Evolutionary conservation across 306 rosid genomes (phyloP), one percentile per base, ranked within the genome.

Genomic region (Castanea crenata): DNA sequence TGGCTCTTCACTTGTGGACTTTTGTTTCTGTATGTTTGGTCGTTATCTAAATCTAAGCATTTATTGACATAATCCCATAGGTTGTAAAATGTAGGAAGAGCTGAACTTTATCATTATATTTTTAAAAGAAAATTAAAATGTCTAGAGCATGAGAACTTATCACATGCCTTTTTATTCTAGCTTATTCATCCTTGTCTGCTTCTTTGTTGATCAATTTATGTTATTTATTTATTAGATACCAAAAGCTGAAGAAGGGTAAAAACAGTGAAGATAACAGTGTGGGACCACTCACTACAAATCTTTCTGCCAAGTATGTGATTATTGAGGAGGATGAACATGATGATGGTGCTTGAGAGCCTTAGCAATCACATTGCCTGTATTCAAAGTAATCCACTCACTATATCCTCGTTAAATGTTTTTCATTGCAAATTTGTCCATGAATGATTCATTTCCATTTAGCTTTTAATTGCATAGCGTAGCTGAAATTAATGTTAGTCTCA

Each of bases 241-340:
- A 78, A 74, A 92, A 92, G 86, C 88, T 94, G 78, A 94, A 79
- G 84, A 85, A 80, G 75, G 86, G 86, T 71, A 86, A 85, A 56
- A 52, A 78, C 54, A 83, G 84, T 71, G 91, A 61, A 69, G 86
- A 80, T 65, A 85, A 69, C 71, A 78, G 46, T 55, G 81, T 61
- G 68, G 86, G 81, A 12, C 73, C 85, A 34, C 78, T 69, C 52
- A 19, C 84, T 59, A 63, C 59, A 73, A 89, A 88, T 77, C 74
- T 77, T 54, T 89, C 87, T n/a, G 83, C 97, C 76, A 95, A 88
- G 83, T 95, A 95, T 85, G 94, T 95, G 82, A 91, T 95, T 77
- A 94, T 95, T 46, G 98, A 91, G 86, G 96, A 92, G 84, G 98
- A 92, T 27, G 94, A 90, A 79, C 92, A 83, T 82, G 91, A 92